Evolutionary conservation across 345 rosid species (phyloP), one percentile per base, ranked within the genome.

Genomic region (Citropsis articulata): DNA sequence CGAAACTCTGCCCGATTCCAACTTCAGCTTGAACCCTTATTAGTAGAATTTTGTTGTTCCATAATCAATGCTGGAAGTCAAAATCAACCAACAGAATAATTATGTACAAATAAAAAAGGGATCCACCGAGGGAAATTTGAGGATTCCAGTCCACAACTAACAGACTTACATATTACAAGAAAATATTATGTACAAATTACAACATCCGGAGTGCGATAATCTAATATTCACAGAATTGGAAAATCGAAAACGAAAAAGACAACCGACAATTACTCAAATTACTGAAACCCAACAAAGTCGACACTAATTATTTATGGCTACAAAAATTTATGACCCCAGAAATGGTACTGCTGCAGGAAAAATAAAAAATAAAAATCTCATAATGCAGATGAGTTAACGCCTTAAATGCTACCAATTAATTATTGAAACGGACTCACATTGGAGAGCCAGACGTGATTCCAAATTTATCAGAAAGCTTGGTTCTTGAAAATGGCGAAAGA

Each of bases 401-500:
- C 33, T 61, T 61, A 6, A 6, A 31, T 14, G 35, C 1, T 2
- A 31, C n/a, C 42, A 65, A 33, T 65, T 42, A 12, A 19, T 5
- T 45, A 22, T 27, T 45, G 5, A 45, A 42, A 45, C n/a, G 7
- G 6, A 10, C 73, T 70, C 81, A 81, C 27, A 78, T 38, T 50
- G 84, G 81, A 78, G 86, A 85, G 72, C 86, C 69, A 27, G 87
- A 83, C 30, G 82, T 55, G 66, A 88, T 48, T 66, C 77, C 85
- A 69, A 88, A 80, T 69, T 85, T 78, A 63, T 84, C 84, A 40
- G 90, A 83, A 38, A 87, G 85, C n/a, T 90, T 86, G 75, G 89
- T 80, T 78, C 89, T 78, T 28, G 93, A 42, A 71, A 92, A 86
- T 63, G 88, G 91, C 4, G 94, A 89, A 45, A 88, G 86, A 76